Base-by-base conservation (phyloP, 2,329 filamentous ascomycete genomes). In the Colletotrichum sp. region DNA sequence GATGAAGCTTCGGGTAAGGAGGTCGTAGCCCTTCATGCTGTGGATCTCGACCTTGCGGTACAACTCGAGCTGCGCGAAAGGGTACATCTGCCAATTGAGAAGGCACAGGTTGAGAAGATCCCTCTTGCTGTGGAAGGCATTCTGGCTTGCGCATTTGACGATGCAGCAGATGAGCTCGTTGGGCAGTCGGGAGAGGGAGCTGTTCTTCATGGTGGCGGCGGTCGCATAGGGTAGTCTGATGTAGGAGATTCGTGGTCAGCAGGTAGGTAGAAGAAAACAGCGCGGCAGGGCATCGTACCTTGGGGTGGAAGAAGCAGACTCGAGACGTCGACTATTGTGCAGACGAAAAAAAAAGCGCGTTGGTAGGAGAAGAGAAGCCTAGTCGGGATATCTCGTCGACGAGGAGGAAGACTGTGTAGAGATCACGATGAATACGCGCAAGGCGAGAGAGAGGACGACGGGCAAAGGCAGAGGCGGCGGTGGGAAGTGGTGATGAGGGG, bases 1-100 rank as follows among this genome's bases (percentile, higher is more conserved):
- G 52, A 75, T 67, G 5, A 75, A 57, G 55, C 28, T 75, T 55
- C 72, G 59, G 10, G 62, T 67, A 16, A 75, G 62, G 18, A 52
- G 6, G 10, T 10, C 26, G 12, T 62, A 18, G 26, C 21, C 44
- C 13, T 21, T 24, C 5, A 18, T n/a, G 8, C 18, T n/a, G 9
- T 9, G 24, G 21, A 74, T 34, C n/a, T 59, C 32, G 44, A 57
- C 12, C n/a, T 26, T n/a, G 24, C 71, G 62, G 30, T 75, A 75
- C 13, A 75, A 34, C 30, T 72, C 69, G n/a, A 28, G 32, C 15
- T 52, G 62, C 8, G 72, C 62, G 13, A 63, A 28, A 3, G 18
- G 10, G 4, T 59, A 26, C 30, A 60, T n/a, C 3, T 28, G 52
- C 26, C 36, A 30, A 30, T 18, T 63, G 4, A 52, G 34, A 6